Evolutionary conservation across 2,329 filamentous ascomycete genomes (phyloP), one percentile per base, ranked within the genome.

Genomic region (Trematosphaeria pertusa): DNA sequence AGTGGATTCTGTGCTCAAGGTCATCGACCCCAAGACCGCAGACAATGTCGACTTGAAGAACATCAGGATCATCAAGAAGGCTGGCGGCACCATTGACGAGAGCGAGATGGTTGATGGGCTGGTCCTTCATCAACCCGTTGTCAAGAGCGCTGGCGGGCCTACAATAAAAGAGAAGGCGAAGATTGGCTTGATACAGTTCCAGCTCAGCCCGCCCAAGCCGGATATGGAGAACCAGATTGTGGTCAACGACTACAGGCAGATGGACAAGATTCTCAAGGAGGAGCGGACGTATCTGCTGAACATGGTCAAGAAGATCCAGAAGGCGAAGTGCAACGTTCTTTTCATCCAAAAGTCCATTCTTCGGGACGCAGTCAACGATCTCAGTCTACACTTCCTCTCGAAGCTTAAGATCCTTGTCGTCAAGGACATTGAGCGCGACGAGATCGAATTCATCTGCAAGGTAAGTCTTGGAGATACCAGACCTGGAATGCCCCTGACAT

Each of bases 221-320:
- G 94, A 99, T 74, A 99, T 99, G 94, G 94, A 99, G 80, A 99
- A 99, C 78, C 94, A 95, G 69, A 97, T 99, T 57, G 87, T 96
- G 22, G 94, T 99, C 68, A 99, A 99, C 75, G 94, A 99, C 79
- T 99, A 99, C 82, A 85, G 94, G 69, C 94, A 99, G 74, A 99
- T 99, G 94, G 94, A 99, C 81, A 99, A 97, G 83, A 99, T 99
- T 59, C 84, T 99, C 63, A 99, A 99, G 79, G 94, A 99, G 78
- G 94, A 99, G 80, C 90, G 94, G 61, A 89, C 94, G 62, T 99
- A 99, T 76, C 85, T 99, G 56, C 84, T 99, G 48, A 97, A 97
- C 81, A 89, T 99, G 85, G 92, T 95, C 71, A 97, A 99, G 85
- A 99, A 97, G 83, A 99, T 99, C 76, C 97, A 97, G 80, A 99